Evolutionary conservation across 768 basidiomycete species (phyloP).

Genomic region (Tylopilus plumbeoviolaceoides): DNA sequence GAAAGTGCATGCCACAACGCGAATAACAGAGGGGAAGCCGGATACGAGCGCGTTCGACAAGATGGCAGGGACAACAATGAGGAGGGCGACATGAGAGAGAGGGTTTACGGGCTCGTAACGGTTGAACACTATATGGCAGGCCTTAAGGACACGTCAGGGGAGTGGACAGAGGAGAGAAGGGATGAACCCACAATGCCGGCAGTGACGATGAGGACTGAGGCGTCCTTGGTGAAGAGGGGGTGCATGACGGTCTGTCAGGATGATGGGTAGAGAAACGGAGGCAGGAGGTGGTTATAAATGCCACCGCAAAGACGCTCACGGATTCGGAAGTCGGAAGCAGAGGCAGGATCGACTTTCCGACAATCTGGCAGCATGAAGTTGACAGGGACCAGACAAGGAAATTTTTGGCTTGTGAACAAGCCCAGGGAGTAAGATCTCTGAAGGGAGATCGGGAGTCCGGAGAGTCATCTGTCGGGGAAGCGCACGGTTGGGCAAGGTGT

Average conservation of each 20-base stretch:
- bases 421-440: slow-evolving; percentile 14
- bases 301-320: slow-evolving; percentile 24
- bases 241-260: slow-evolving; percentile 17
- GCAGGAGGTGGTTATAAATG: slow-evolving; percentile 21
- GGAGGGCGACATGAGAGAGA: slow-evolving; percentile 24
- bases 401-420: slow-evolving; percentile 21
- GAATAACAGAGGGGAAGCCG: slow-evolving; percentile 11
- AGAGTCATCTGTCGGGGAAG: slow-evolving; percentile 15
- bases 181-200: slow-evolving; percentile 23
- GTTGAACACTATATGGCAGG: slow-evolving; percentile 30
- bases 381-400: slow-evolving; percentile 20
- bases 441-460: slow-evolving; percentile 14
- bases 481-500: background rate
- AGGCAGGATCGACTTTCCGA: slow-evolving; percentile 34
- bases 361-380: slow-evolving; percentile 28
- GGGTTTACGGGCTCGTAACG: slow-evolving; percentile 30
- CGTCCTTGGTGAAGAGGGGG: slow-evolving; percentile 17
- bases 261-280: slow-evolving; percentile 17
- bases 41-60: slow-evolving; percentile 15
- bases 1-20: slow-evolving; percentile 16
- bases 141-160: slow-evolving; percentile 18
- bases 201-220: slow-evolving; percentile 16
- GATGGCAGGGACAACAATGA: slow-evolving; percentile 19
- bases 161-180: background rate
- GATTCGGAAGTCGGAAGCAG: slow-evolving; percentile 29